Conservation (phyloP, 1,284 basidiomycete species). For the Malassezia vespertilionis region DNA sequence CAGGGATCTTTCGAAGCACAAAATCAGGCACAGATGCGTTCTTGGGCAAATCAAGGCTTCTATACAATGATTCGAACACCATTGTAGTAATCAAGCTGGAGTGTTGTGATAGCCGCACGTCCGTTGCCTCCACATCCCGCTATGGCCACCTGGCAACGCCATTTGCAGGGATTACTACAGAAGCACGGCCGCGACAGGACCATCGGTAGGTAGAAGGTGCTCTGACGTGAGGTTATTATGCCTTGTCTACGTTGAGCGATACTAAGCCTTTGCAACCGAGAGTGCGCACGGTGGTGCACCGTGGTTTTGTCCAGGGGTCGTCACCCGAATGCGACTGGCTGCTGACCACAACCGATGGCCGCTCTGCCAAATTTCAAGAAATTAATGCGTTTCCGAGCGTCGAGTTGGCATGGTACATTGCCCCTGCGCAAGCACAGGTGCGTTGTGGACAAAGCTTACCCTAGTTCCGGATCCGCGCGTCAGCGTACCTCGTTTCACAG, state of each 20-base stretch:
- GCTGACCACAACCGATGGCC: slow-evolving; percentile 10
- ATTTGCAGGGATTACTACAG: neutral
- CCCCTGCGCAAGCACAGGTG: slow-evolving; percentile 5
- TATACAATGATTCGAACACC: slow-evolving; percentile 29
- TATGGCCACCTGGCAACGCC: slow-evolving; percentile 2
- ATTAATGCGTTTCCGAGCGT: slow-evolving; percentile 3
- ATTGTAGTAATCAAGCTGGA: slow-evolving; percentile 11
- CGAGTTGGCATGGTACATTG: slow-evolving; percentile 13
- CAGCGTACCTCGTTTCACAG: neutral
- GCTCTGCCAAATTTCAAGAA: slow-evolving; percentile 5
- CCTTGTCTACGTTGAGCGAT: neutral
- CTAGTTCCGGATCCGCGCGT: slow-evolving; percentile 14
- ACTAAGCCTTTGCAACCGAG: too few species aligned
- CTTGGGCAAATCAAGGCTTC: slow-evolving; percentile 20
- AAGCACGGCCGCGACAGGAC: neutral
- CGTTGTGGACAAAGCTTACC: neutral
- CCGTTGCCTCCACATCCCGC: neutral
- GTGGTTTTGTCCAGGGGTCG: slow-evolving; percentile 6
- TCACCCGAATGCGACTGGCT: neutral
- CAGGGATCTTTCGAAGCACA: slow-evolving; percentile 25
- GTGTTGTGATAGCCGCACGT: neutral
- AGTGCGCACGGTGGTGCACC: slow-evolving; percentile 15
- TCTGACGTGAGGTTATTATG: slow-evolving; percentile 10
- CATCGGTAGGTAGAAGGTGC: neutral
- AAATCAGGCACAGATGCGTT: slow-evolving; percentile 29